Conservation (phyloP, 2,329 filamentous ascomycete genomes). For the Cladobotryum protrusum region DNA sequence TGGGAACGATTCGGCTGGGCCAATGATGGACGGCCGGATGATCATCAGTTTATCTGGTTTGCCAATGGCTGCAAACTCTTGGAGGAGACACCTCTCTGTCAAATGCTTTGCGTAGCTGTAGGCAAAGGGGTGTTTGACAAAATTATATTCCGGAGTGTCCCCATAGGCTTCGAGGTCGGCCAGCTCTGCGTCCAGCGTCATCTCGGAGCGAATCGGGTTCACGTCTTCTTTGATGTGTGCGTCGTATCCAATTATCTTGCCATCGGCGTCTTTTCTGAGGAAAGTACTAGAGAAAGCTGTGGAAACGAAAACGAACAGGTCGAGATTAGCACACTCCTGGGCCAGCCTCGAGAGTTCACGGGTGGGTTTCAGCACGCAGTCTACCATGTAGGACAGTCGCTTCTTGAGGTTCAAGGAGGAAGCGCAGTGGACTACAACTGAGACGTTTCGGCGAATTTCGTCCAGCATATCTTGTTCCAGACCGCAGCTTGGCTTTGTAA, state of each 20-base stretch:
- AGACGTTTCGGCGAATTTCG: neutral
- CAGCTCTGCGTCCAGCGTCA: neutral
- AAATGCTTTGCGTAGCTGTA: constrained; percentile 5
- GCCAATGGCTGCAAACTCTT: neutral
- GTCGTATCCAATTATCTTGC: neutral
- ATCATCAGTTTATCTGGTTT: neutral
- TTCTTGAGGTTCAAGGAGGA: neutral
- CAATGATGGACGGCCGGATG: neutral
- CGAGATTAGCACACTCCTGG: neutral
- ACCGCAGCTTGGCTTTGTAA: neutral
- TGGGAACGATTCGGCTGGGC: neutral
- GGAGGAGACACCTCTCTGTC: neutral
- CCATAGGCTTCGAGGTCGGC: neutral
- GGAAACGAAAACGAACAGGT: neutral
- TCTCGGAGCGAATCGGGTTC: neutral
- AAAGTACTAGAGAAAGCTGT: neutral
- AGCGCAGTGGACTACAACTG: neutral
- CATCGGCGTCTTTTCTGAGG: neutral
- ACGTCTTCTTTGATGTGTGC: neutral
- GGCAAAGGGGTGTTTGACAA: neutral
- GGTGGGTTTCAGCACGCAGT: neutral
- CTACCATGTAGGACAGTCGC: neutral
- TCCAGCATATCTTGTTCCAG: neutral
- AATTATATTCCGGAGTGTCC: neutral
- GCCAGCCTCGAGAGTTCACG: neutral